These are phyloP conservation scores for Gnetum montanum DNA, from an alignment of 75 land plant genomes.

Conservation along the genomic window DNA sequence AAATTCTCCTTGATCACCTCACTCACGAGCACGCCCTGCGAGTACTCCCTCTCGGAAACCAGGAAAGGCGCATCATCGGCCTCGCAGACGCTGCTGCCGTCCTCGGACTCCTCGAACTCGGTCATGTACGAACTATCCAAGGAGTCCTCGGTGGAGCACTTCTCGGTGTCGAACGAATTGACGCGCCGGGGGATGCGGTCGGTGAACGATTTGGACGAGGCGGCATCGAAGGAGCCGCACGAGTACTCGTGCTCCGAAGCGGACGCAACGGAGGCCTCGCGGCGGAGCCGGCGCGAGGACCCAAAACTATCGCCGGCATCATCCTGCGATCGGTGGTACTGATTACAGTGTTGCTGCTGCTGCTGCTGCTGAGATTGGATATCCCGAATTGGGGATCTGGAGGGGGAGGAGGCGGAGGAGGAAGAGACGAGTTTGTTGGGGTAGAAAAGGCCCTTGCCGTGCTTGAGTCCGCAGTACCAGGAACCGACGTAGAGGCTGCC, in stretches of 20 bases:
- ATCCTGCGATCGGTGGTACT: constrained; percentile 12
- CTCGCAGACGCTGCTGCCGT: constrained; percentile 48
- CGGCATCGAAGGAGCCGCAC: neutral
- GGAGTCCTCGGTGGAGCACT: neutral
- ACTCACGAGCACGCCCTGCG: constrained; percentile 23
- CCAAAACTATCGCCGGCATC: neutral
- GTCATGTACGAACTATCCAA: neutral
- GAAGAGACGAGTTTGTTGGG: constrained; percentile 1
- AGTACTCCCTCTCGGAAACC: constrained; percentile 17
- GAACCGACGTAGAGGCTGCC: constrained; percentile 51
- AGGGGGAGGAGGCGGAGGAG: neutral
- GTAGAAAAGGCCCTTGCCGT: constrained; percentile 49
- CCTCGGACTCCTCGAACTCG: constrained; percentile 58
- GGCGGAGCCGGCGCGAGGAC: neutral
- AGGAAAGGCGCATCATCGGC: constrained; percentile 12
- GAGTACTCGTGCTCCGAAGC: neutral
- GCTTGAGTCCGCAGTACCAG: constrained; percentile 57
- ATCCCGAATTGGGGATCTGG: too few species aligned
- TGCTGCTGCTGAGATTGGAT: constrained; percentile 27
- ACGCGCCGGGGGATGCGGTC: neutral
- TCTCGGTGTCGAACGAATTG: neutral
- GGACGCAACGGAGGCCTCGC: neutral
- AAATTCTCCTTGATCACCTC: constrained; percentile 11
- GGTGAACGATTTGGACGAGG: neutral
- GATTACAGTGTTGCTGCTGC: constrained; percentile 19